Evolutionary conservation across 306 rosid species (phyloP), one percentile per base, ranked within the genome.

Genomic region (Quillaja saponaria): DNA sequence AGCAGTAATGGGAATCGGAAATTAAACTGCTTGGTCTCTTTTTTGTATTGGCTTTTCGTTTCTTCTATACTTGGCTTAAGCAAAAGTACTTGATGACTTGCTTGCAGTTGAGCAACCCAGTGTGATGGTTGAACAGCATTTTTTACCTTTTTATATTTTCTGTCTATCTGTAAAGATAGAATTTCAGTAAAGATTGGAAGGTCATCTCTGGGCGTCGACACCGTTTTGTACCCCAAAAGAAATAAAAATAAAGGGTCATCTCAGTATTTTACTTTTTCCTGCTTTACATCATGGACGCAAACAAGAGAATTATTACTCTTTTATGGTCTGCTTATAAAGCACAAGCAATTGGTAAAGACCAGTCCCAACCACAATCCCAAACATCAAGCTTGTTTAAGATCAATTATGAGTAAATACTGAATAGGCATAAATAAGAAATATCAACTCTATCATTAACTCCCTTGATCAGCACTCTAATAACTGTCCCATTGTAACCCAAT

Each of bases 91-190:
- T 2, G 31, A 1, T 25, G 31, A 25, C 49, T 31, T 8, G 13
- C 39, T 52, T 57, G 25, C 61, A 15, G 47, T 56, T 68, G 69
- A 65, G 76, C 70, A 21, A 41, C 55, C 67, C 11, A 53, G 16
- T 21, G 13, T 35, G 50, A 39, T 48, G 33, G 71, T 55, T 66
- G 45, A 74, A 39, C 69, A 61, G 49, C 71, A 55, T 42, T 13
- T 14, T 34, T 15, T 65, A 28, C 34, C 21, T 21, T 63, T 63
- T 21, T 47, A 34, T 20, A 45, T 40, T 63, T 45, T 25, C 49
- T 33, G 20, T 25, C n/a, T n/a, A n/a, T n/a, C n/a, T n/a, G n/a
- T n/a, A 71, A 60, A 63, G 46, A 63, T 25, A 16, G 47, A 8
- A 49, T 40, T 58, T 44, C 28, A 49, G 41, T 34, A 67, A 37